Base-by-base conservation (phyloP, 2,329 filamentous ascomycete genomes). In the Phialemoniopsis sp. region DNA sequence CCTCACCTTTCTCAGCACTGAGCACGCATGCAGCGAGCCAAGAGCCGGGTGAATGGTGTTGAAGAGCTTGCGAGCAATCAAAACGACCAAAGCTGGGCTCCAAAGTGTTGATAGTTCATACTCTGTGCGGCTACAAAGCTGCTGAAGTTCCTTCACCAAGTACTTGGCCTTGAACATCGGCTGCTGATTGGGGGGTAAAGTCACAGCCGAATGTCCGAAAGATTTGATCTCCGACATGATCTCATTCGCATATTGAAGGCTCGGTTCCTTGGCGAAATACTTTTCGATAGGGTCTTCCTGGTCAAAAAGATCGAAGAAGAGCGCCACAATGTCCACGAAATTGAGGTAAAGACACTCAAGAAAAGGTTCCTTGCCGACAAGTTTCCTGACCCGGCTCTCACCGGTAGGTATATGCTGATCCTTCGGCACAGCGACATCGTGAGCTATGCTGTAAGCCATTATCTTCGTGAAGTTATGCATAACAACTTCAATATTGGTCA, bases 21-120 rank as follows among this genome's bases (percentile, higher is more conserved):
- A 85, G 56, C 89, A 93, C 29, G 87, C 85, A 59, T 96, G 87
- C 5, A 96, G 68, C 15, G 93, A 86, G 0, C 93, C 94, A 6
- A 97, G 67, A 1, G 89, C 87, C 15, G 85, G 78, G 53, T 94
- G 83, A 14, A 96, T 84, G 2, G 82, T 84, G 56, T 89, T 85
- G 39, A 98, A 68, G 3, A 98, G 72, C 46, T 77, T 83, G 37
- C 94, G 80, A 38, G 86, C 80, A 18, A 94, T 76, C 42, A 82
- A 85, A 1, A 83, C 78, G 37, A 89, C 81, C 31, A 90, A 66
- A 4, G 85, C 74, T 6, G 89, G 78, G 1, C 82, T 87, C 87
- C 89, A 95, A 12, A 95, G 71, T 5, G 61, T 72, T 38, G 66
- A 64, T 30, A 80, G 63, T 34, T 89, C 78, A 48, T 80, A 80